Conservation (phyloP, 805 yeast genomes). For the Saccharomyces cerevisiae region DNA sequence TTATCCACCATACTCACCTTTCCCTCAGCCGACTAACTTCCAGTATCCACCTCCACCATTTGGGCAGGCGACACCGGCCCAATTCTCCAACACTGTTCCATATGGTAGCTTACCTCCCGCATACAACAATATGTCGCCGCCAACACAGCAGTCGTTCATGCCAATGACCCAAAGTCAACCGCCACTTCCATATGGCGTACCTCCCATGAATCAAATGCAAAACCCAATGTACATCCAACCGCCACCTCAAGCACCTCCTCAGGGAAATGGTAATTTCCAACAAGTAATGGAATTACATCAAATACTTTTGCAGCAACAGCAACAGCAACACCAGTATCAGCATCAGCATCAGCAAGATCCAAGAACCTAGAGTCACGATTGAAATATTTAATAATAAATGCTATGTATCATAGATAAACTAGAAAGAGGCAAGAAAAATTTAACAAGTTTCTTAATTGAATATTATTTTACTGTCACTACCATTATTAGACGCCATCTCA, state of each 20-base stretch:
- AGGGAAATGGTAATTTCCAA: constrained; percentile 10
- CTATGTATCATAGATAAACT: not conserved
- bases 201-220: constrained; percentile 2
- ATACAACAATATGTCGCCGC: not conserved
- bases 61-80: not conserved
- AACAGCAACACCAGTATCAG: constrained; percentile 14
- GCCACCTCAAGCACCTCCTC: constrained; percentile 3
- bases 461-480: not conserved
- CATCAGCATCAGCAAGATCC: constrained; percentile 4
- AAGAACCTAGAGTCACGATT: not conserved
- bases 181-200: constrained; percentile 1
- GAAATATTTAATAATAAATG: not conserved
- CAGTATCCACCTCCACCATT: constrained; percentile 3
- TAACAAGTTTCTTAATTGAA: not conserved
- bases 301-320: constrained; percentile 19
- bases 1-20: not conserved
- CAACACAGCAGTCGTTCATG: not conserved
- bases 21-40: constrained; percentile 7
- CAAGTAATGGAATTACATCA: constrained; percentile 22
- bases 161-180: constrained; percentile 4
- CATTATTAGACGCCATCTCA: not conserved
- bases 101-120: constrained; percentile 1
- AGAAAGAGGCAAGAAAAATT: not conserved
- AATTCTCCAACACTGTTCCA: not conserved
- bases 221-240: constrained; percentile 5